phyloP scores from a whole-genome alignment of 768 basidiomycete genomes.

The Amanita rubescens region DNA sequence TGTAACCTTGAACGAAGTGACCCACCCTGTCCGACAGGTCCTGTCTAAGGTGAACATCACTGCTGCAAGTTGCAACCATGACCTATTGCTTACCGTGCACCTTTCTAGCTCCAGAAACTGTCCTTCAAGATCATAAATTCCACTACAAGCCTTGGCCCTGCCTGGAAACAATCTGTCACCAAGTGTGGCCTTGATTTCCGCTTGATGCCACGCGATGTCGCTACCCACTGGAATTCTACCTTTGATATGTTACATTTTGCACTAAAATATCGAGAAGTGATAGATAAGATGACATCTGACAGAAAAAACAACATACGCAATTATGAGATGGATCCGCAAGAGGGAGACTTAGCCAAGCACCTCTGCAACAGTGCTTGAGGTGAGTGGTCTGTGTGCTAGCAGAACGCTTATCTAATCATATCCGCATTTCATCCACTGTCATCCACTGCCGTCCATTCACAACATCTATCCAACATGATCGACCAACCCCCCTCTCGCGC shows the following conservation, averaged over 20 bases:
- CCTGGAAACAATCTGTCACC: background rate
- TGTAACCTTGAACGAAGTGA: background rate
- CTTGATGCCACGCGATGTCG: slow-evolving; percentile 29
- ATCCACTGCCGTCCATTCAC: background rate
- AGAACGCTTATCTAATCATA: background rate
- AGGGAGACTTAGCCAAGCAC: slow-evolving; percentile 28
- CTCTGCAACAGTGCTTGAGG: slow-evolving; percentile 23
- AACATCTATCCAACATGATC: background rate
- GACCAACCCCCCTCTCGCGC: background rate
- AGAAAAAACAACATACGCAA: slow-evolving; percentile 14
- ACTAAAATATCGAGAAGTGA: slow-evolving; percentile 18
- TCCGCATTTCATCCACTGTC: background rate
- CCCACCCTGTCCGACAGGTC: background rate
- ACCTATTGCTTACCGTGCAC: background rate
- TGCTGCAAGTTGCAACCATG: background rate
- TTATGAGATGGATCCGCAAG: slow-evolving; percentile 18
- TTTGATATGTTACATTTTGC: slow-evolving; percentile 23
- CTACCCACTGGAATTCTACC: slow-evolving; percentile 22
- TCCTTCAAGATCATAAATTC: slow-evolving; percentile 3
- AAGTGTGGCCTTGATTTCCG: background rate
- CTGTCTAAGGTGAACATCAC: slow-evolving; percentile 2
- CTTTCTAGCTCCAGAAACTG: background rate
- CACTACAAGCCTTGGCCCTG: slow-evolving; percentile 1
- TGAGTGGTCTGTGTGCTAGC: slow-evolving; percentile 12
- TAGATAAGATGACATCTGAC: slow-evolving; percentile 20